phyloP scores from a whole-genome alignment of 371 early-diverging fungal species.

The Mucor saturninus region DNA sequence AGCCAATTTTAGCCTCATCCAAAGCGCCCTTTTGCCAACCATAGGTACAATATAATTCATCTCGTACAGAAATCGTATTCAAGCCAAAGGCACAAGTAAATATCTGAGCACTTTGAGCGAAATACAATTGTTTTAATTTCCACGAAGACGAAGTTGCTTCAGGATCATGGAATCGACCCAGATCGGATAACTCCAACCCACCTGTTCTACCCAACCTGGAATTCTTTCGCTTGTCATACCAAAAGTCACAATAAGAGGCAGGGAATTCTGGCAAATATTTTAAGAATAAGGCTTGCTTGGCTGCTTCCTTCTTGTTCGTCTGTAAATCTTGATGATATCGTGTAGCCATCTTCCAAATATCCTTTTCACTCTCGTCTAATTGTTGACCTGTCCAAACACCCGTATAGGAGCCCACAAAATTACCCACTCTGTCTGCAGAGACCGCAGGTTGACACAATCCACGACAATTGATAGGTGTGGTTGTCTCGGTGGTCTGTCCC shows the following conservation, averaged over 20 bases:
- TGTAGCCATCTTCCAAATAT: slow-evolving; percentile 37
- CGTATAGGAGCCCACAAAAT: slow-evolving; percentile 40
- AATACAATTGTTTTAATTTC: slow-evolving; percentile 30
- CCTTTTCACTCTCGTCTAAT: neutral
- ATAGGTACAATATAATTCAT: slow-evolving; percentile 27
- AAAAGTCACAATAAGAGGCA: slow-evolving; percentile 34
- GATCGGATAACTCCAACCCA: slow-evolving; percentile 49
- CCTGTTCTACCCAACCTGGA: slow-evolving; percentile 37
- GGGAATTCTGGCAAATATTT: slow-evolving; percentile 37
- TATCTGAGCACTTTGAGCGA: slow-evolving; percentile 45
- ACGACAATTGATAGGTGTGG: slow-evolving; percentile 47
- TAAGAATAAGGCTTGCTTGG: slow-evolving; percentile 26
- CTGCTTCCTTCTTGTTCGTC: slow-evolving; percentile 18
- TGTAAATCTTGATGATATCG: slow-evolving; percentile 28
- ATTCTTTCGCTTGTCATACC: slow-evolving; percentile 24
- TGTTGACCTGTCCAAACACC: slow-evolving; percentile 24
- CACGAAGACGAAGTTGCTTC: slow-evolving; percentile 11
- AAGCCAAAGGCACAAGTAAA: slow-evolving; percentile 27
- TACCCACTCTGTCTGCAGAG: slow-evolving; percentile 39
- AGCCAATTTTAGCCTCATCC: slow-evolving; percentile 7
- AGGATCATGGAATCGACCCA: slow-evolving; percentile 26
- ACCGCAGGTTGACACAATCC: slow-evolving; percentile 38
- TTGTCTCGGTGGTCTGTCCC: slow-evolving; percentile 6
- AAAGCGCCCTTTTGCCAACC: slow-evolving; percentile 42
- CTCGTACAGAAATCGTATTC: slow-evolving; percentile 31